Conservation (phyloP, 2,329 filamentous ascomycete genomes). For the Ophiostoma novo-ulmi region DNA sequence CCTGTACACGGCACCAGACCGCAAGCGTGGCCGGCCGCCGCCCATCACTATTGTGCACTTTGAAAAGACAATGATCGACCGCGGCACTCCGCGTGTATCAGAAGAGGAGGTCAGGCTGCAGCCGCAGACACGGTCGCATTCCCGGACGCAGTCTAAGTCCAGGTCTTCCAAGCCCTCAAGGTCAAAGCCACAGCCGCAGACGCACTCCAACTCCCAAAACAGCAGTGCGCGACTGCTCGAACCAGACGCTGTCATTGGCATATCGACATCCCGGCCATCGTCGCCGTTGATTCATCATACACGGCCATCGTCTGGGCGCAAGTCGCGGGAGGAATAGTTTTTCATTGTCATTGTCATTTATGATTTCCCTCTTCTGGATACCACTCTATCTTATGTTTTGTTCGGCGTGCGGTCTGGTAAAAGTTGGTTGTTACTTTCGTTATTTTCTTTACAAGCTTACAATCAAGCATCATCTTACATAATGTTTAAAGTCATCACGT, state of each 20-base stretch:
- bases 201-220: background rate
- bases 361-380: background rate
- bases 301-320: constrained; percentile 36
- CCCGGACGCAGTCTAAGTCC: background rate
- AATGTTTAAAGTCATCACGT: background rate
- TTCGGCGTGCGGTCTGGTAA: background rate
- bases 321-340: constrained; percentile 37
- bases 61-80: constrained; percentile 65
- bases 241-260: constrained; percentile 35
- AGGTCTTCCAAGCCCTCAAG: background rate
- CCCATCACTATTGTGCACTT: constrained; percentile 66
- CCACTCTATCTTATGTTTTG: background rate
- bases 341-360: background rate
- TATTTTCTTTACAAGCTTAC: background rate
- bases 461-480: background rate
- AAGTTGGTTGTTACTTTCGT: background rate
- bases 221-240: constrained; percentile 34
- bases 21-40: constrained; percentile 54
- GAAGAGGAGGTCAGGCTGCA: constrained; percentile 35
- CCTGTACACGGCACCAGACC: constrained; percentile 69
- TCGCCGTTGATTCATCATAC: constrained; percentile 41
- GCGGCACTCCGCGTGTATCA: constrained; percentile 31
- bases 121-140: constrained; percentile 33
- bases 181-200: background rate
- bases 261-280: constrained; percentile 45